phyloP scores from a whole-genome alignment of 2,329 filamentous ascomycete genomes.

The Atkinsonella texensis region DNA sequence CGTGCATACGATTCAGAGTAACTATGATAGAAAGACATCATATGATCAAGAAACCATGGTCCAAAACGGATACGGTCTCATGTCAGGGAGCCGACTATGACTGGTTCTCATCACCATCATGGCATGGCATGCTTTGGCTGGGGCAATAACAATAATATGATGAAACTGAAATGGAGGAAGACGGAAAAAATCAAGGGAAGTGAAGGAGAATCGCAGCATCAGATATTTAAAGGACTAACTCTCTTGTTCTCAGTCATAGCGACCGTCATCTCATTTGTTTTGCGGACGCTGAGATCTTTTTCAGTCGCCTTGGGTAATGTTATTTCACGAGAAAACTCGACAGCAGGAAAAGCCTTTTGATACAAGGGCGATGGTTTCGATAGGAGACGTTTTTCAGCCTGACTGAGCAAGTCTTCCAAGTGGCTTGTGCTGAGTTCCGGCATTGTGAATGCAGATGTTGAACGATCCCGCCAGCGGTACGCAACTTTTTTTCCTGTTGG shows the following conservation, averaged over 20 bases:
- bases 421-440: neutral
- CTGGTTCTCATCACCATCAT: slow-evolving; percentile 28
- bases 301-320: neutral
- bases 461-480: neutral
- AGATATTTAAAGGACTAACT: neutral
- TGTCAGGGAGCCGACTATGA: slow-evolving; percentile 25
- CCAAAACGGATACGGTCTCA: slow-evolving; percentile 29
- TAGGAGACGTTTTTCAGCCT: slow-evolving; percentile 1
- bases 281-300: neutral
- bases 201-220: neutral
- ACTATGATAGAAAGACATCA: slow-evolving; percentile 52
- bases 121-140: neutral
- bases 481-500: neutral
- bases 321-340: neutral
- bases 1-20: slow-evolving; percentile 47
- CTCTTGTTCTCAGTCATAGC: neutral
- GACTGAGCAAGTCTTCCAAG: neutral
- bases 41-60: slow-evolving; percentile 44
- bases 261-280: neutral
- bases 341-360: neutral
- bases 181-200: neutral
- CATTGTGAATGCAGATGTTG: neutral
- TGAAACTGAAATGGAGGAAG: neutral
- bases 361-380: neutral
- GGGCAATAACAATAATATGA: neutral